Conservation (phyloP, 2,329 filamentous ascomycete genomes). For the Pezicula carpinea region DNA sequence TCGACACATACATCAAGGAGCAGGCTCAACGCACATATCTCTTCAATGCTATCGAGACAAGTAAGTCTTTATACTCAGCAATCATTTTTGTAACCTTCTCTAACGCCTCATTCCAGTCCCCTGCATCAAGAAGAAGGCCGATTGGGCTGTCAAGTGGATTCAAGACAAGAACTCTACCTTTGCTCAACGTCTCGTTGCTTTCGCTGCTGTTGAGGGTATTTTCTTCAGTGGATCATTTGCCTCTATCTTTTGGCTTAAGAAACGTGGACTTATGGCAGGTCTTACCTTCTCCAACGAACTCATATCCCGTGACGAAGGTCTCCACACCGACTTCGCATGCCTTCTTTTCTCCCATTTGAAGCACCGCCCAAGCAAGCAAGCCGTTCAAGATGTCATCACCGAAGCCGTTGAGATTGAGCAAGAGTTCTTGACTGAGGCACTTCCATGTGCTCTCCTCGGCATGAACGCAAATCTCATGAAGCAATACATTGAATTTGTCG, state of each 20-base stretch:
- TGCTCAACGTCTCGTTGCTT: slow-evolving; percentile 90
- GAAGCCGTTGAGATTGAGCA: slow-evolving; percentile 94
- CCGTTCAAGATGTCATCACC: slow-evolving; percentile 83
- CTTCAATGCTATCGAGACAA: slow-evolving; percentile 98
- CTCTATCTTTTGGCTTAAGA: slow-evolving; percentile 99
- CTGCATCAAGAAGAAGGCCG: slow-evolving; percentile 96
- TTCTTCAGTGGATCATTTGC: slow-evolving; percentile 99
- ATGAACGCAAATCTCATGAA: slow-evolving; percentile 99
- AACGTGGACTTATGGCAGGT: slow-evolving; percentile 97
- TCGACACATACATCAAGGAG: slow-evolving; percentile 99
- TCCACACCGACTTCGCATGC: slow-evolving; percentile 99
- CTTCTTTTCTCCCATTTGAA: slow-evolving; percentile 96
- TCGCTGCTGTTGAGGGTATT: slow-evolving; percentile 97
- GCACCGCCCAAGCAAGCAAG: slow-evolving; percentile 77
- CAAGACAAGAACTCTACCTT: slow-evolving; percentile 90
- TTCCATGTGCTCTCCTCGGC: slow-evolving; percentile 87
- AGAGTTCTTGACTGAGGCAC: slow-evolving; percentile 94
- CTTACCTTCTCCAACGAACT: slow-evolving; percentile 99
- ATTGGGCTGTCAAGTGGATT: slow-evolving; percentile 97
- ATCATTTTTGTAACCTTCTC: slow-evolving; percentile 4
- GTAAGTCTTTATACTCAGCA: slow-evolving; percentile 43
- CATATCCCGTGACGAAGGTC: slow-evolving; percentile 98
- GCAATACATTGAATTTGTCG: slow-evolving; percentile 99
- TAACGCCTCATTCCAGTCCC: slow-evolving; percentile 59
- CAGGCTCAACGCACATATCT: slow-evolving; percentile 88